A percentile compares a stretch with the other conserved stretches of the same genome.
Evolutionary conservation across 805 yeast genomes (phyloP).

Genomic region (Tetrapisispora pingtungensis): DNA sequence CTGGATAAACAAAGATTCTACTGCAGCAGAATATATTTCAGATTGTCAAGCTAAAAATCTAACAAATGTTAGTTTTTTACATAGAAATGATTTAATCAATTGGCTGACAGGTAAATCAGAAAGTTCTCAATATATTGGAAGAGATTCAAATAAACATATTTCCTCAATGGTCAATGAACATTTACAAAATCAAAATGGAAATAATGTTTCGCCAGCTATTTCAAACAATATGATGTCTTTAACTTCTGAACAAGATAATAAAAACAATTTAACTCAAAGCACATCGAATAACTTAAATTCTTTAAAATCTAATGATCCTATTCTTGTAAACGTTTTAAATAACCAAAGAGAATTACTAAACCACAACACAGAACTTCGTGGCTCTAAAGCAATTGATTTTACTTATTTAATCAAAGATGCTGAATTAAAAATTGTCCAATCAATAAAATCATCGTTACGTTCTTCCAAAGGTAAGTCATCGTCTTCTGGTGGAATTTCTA

Average conservation of each 20-base stretch:
- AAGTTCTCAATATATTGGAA: slow-evolving; percentile 43
- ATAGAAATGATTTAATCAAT: slow-evolving; percentile 71
- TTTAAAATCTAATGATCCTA: slow-evolving; percentile 26
- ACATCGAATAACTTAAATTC: neutral
- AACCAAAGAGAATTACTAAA: slow-evolving; percentile 44
- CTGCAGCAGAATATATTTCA: slow-evolving; percentile 72
- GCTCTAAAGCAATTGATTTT: slow-evolving; percentile 56
- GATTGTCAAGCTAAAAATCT: slow-evolving; percentile 57
- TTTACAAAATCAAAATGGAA: no score
- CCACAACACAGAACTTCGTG: slow-evolving; percentile 54
- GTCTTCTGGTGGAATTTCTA: slow-evolving; percentile 6
- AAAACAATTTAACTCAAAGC: neutral
- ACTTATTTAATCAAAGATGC: slow-evolving; percentile 57
- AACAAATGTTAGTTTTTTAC: slow-evolving; percentile 68
- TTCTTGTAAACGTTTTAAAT: slow-evolving; percentile 20
- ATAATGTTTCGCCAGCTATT: no score
- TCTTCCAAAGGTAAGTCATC: slow-evolving; percentile 17
- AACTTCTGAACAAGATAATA: neutral
- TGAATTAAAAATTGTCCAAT: slow-evolving; percentile 47
- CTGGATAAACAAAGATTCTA: slow-evolving; percentile 64
- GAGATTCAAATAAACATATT: neutral
- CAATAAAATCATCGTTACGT: slow-evolving; percentile 33
- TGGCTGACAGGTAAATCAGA: slow-evolving; percentile 69
- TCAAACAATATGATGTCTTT: neutral
- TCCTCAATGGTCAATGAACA: neutral